These are phyloP conservation scores for Lactifluus pinguis DNA, from an alignment of 768 basidiomycete species.

Conservation along the genomic window DNA sequence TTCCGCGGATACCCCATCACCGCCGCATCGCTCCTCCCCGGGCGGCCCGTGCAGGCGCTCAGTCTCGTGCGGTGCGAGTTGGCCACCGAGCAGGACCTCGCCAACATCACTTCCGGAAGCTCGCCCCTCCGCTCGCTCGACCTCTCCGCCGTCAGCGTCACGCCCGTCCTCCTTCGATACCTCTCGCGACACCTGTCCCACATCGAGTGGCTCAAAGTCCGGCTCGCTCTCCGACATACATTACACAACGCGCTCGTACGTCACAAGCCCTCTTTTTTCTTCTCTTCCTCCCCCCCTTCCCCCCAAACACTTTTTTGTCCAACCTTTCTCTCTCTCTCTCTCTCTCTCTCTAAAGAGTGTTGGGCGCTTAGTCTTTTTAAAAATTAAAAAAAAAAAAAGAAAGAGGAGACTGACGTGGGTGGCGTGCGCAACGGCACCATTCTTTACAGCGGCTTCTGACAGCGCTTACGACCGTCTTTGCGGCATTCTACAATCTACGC, in stretches of 20 bases:
- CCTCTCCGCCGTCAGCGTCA: constrained; percentile 49
- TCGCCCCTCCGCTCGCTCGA: constrained; percentile 46
- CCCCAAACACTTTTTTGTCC: too few relatives aligned
- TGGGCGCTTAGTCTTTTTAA: background rate
- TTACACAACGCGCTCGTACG: constrained; percentile 44
- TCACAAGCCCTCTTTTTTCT: background rate
- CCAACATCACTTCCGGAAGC: constrained; percentile 38
- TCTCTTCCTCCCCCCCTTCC: background rate
- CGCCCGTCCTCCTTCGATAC: constrained; percentile 47
- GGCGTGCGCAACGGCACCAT: too few relatives aligned
- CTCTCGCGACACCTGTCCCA: constrained; percentile 42
- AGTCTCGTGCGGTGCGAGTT: constrained; percentile 49
- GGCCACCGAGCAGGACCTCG: constrained; percentile 44
- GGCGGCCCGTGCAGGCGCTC: constrained; percentile 48
- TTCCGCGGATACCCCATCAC: constrained; percentile 54
- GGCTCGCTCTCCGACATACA: constrained; percentile 55
- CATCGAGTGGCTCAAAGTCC: constrained; percentile 44
- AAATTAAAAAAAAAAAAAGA: too few relatives aligned
- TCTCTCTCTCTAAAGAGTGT: too few relatives aligned
- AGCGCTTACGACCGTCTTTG: constrained; percentile 49
- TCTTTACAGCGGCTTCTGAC: constrained; percentile 41
- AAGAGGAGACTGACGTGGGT: too few relatives aligned
- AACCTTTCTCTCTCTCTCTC: too few relatives aligned
- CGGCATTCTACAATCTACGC: constrained; percentile 38
- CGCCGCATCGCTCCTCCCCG: constrained; percentile 53